phyloP scores from a whole-genome alignment of 345 rosid genomes.

The Eucalyptus brandiana region DNA sequence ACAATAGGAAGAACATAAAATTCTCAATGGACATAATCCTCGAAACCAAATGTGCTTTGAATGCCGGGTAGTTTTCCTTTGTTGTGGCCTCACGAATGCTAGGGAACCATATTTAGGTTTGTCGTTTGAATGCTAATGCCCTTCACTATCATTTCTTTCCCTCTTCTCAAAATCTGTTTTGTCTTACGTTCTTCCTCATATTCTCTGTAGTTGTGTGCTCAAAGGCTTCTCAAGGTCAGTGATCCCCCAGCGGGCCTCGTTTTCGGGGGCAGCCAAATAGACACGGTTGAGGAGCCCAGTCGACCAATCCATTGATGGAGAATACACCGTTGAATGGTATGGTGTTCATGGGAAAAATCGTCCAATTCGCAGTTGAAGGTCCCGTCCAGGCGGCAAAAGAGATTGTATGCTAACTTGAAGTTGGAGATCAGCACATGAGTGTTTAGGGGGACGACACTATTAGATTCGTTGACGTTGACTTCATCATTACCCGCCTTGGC shows the following conservation, averaged over 20 bases:
- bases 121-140: too few species aligned
- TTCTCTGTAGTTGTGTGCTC: not conserved
- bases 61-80: too few species aligned
- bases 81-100: too few species aligned
- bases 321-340: slow-evolving; percentile 1
- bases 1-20: not conserved
- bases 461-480: slow-evolving; percentile 87
- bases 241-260: not conserved
- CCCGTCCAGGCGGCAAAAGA: not conserved
- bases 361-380: slow-evolving; percentile 2
- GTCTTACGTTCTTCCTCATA: too few species aligned
- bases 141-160: too few species aligned
- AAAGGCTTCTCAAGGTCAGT: slow-evolving; percentile 9
- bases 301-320: slow-evolving; percentile 3
- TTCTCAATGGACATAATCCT: not conserved
- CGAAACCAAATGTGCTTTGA: not conserved
- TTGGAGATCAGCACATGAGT: not conserved
- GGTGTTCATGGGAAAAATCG: not conserved
- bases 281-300: slow-evolving; percentile 4
- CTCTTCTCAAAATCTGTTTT: too few species aligned
- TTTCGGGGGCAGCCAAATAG: not conserved
- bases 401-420: not conserved
- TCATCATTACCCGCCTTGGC: slow-evolving; percentile 76
- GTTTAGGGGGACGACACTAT: slow-evolving; percentile 9
- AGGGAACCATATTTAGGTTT: too few species aligned